phyloP scores from a whole-genome alignment of 148 eudicot species.

The Rhododendron vialii region DNA sequence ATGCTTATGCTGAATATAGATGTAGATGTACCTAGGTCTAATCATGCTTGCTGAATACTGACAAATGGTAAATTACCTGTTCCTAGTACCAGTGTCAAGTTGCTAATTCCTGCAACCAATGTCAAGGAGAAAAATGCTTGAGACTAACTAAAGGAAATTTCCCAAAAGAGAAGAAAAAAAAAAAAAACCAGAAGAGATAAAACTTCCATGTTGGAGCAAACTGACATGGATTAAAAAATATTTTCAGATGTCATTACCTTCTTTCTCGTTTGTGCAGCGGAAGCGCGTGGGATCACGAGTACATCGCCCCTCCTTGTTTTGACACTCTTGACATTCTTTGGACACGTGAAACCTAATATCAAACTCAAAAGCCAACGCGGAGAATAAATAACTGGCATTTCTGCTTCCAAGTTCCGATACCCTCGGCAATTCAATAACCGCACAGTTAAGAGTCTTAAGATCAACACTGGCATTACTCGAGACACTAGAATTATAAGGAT shows the following conservation, averaged over 20 bases:
- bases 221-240: too few species aligned
- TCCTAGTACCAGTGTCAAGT: neutral
- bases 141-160: neutral
- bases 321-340: neutral
- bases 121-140: neutral
- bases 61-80: neutral
- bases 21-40: neutral
- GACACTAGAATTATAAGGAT: neutral
- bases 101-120: neutral
- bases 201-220: neutral
- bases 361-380: neutral
- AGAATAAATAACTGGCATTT: neutral
- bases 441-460: neutral
- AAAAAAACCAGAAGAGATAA: too few species aligned
- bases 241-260: neutral
- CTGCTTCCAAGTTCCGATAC: neutral
- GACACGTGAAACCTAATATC: neutral
- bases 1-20: neutral
- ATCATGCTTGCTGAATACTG: neutral
- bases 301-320: neutral
- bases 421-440: constrained; percentile 10
- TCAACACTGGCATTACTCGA: neutral
- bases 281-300: neutral
- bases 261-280: neutral
- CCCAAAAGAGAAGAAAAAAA: too few species aligned